Base-by-base conservation (phyloP, 805 yeast species). In the Cyberlindnera bimundalis region DNA sequence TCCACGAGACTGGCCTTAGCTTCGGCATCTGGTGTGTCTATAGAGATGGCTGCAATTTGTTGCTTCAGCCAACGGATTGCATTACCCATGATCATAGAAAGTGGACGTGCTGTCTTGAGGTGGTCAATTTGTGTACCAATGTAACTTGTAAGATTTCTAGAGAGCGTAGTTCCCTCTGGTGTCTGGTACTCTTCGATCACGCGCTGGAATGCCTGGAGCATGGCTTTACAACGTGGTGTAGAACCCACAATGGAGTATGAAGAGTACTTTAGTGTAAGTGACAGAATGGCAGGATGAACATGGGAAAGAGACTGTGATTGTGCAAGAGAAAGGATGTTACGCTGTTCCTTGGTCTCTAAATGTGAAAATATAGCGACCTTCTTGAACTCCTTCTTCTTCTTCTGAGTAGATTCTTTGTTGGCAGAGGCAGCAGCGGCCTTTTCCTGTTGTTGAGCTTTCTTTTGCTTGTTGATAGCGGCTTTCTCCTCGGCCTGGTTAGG, bases 41-140 rank as follows among this genome's bases (percentile, higher is more conserved):
- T 80, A 43, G 89, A 81, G 35, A 91, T 78, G 31, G 76, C 73
- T 1, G 96, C 79, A 40, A 93, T 91, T 60, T 86, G 91, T 67
- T 91, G 98, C 58, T 93, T 93, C 48, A 93, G 73, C 96, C 97
- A 90, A 55, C 99, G 78, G 51, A 93, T 93, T 3, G 97, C 91
- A 66, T 90, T 93, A 40, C 99, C 99, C 99, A 93, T 93, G 1
- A 96, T 77, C 2, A 90, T 85, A 41, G 93, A 80, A 35, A 93
- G 71, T 1, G 98, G 97, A 48, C 99, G 78, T 3, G 96, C 90
- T 9, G 87, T 79, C 55, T 87, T 91, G 52, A 93, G 69, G 52
- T 84, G 87, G 60, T 91, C 99, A 50, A 93, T 93, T 65, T 93
- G 99, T 57, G 84, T 87, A 10, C 95, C 81, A 43, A 93, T 70